phyloP scores from a whole-genome alignment of 2,329 filamentous ascomycete genomes.

The Fusarium mexicanum region DNA sequence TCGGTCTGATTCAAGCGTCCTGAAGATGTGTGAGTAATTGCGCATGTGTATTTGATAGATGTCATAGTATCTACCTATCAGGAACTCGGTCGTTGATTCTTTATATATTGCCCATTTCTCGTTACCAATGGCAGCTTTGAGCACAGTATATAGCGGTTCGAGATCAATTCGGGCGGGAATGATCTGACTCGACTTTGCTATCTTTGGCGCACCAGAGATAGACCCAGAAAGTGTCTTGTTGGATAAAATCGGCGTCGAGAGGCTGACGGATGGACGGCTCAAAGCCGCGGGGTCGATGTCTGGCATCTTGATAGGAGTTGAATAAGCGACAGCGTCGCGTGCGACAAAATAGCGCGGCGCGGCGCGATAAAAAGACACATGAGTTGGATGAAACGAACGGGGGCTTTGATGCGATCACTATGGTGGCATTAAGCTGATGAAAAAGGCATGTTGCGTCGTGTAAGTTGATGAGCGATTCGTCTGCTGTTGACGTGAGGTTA shows the following conservation, averaged over 20 bases:
- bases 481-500: constrained; percentile 41
- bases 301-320: constrained; percentile 61
- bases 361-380: constrained; percentile 54
- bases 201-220: constrained; percentile 59
- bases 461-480: constrained; percentile 52
- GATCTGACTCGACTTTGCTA: constrained; percentile 68
- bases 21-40: constrained; percentile 50
- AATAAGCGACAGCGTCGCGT: constrained; percentile 56
- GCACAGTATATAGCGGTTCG: constrained; percentile 69
- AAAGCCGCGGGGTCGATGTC: constrained; percentile 77
- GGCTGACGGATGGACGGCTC: constrained; percentile 67
- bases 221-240: constrained; percentile 67
- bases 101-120: constrained; percentile 74
- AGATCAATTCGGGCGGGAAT: constrained; percentile 74
- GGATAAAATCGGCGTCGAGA: constrained; percentile 67
- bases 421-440: constrained; percentile 55
- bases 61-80: constrained; percentile 61
- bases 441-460: constrained; percentile 53
- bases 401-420: constrained; percentile 54
- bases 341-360: constrained; percentile 57
- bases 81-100: constrained; percentile 69
- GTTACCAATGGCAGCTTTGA: constrained; percentile 67
- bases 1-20: constrained; percentile 72
- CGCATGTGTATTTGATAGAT: background rate
- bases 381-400: constrained; percentile 53